Base-by-base conservation (phyloP, 1,284 basidiomycete species). In the Ustilago curta region DNA sequence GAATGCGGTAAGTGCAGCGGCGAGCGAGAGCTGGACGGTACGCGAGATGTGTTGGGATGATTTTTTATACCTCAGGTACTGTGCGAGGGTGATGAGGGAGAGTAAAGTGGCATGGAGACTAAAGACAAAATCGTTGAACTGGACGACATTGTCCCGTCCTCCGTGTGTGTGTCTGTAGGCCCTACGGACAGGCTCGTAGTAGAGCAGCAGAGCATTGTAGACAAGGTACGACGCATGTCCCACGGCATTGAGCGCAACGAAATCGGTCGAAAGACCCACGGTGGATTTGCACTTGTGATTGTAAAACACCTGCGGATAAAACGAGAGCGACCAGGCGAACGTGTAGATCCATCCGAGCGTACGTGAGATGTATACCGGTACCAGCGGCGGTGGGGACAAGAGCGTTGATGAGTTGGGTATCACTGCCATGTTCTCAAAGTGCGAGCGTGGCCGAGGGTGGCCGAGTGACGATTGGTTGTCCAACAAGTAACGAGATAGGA, bases 341-440 rank as follows among this genome's bases (percentile, higher is more conserved):
- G 70, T 72, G 47, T 84, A 84, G 14, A 62, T 53, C 82, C 82
- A 84, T 3, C 82, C 82, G 8, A 83, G 58, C 0, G 76, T n/a
- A 8, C 37, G 65, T 3, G 79, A 82, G 14, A 80, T 16, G n/a
- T 18, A 9, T 3, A 25, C 21, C 5, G n/a, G 32, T 8, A 23
- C 4, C 7, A 1, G 2, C 4, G 6, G n/a, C 8, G 21, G 35
- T 12, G 12, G 69, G 60, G n/a, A 54, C 19, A 19, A 62, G 31
- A 4, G 53, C 16, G 18, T 45, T 19, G 11, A 18, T 6, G 37
- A 7, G 21, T 19, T 55, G 27, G 48, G 51, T 43, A 61, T 61
- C 6, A 55, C 50, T 8, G 27, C 53, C 52, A 59, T 66, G 5
- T 31, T 31, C 6, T 31, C 29, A 6, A 31, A 31, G 29, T 31